A percentile compares a stretch with the other conserved stretches of the same genome.
These are phyloP conservation scores for Coemansia linderi DNA, from an alignment of 371 early-diverging fungal species.

Conservation along the genomic window DNA sequence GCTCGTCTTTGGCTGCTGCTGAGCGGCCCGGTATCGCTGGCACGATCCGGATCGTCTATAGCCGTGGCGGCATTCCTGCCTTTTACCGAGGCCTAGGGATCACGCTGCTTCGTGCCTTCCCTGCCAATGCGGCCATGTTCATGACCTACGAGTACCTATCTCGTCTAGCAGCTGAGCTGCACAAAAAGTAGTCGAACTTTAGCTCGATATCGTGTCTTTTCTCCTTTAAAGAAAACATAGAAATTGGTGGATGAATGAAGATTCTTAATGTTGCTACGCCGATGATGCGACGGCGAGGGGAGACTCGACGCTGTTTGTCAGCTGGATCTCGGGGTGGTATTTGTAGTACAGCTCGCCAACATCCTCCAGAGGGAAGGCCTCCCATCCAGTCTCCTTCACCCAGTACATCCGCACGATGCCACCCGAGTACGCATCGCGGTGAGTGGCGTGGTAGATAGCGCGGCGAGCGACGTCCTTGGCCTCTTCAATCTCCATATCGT, in stretches of 20 bases:
- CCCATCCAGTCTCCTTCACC: constrained; percentile 92
- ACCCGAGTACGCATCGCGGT: constrained; percentile 99
- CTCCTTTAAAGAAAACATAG: background rate
- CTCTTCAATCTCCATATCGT: constrained; percentile 88
- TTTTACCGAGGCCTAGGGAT: constrained; percentile 94
- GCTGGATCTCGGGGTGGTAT: constrained; percentile 59
- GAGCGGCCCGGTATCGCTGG: constrained; percentile 57
- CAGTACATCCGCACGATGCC: constrained; percentile 96
- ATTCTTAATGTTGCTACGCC: background rate
- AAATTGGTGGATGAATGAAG: background rate
- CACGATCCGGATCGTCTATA: constrained; percentile 71
- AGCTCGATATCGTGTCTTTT: background rate
- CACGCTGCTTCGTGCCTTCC: constrained; percentile 85
- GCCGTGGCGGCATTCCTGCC: constrained; percentile 76
- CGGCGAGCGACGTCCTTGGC: constrained; percentile 95
- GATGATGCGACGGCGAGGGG: constrained; percentile 19
- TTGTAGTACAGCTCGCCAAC: constrained; percentile 86
- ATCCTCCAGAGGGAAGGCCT: constrained; percentile 81
- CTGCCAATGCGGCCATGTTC: constrained; percentile 92
- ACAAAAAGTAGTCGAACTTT: background rate
- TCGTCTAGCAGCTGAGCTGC: constrained; percentile 29
- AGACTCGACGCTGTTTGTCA: constrained; percentile 39
- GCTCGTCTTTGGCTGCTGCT: constrained; percentile 11
- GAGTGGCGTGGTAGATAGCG: constrained; percentile 98
- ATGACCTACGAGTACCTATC: constrained; percentile 67